Conservation (phyloP, 2,329 filamentous ascomycete species). For the Aspergillus jensenii region DNA sequence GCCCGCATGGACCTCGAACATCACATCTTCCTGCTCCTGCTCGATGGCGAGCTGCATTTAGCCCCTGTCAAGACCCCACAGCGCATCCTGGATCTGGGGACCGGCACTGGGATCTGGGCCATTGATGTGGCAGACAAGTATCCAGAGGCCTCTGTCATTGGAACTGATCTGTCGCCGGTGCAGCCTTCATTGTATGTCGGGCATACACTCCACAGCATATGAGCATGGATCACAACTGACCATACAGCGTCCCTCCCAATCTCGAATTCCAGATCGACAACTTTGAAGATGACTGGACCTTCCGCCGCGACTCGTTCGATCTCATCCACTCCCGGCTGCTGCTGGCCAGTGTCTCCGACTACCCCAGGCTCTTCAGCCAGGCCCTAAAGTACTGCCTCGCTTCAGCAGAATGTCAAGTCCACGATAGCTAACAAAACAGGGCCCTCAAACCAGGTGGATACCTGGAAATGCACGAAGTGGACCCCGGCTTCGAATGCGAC, state of each 20-base stretch:
- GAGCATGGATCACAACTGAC: background rate
- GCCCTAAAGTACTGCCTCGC: background rate
- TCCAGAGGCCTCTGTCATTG: background rate
- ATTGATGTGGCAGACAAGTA: conserved; percentile 2
- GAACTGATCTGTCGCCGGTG: background rate
- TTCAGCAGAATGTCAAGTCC: background rate
- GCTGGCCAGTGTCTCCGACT: background rate
- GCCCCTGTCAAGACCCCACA: background rate
- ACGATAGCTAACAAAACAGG: background rate
- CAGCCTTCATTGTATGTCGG: background rate
- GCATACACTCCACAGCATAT: background rate
- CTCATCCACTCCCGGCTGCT: background rate
- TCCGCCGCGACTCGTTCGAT: background rate
- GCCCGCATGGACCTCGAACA: conserved; percentile 8
- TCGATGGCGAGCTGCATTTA: background rate
- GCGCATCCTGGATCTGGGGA: conserved; percentile 5
- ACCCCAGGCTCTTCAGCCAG: background rate
- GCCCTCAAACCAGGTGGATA: background rate
- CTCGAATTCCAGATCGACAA: background rate
- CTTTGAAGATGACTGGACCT: background rate
- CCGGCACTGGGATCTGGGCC: conserved; percentile 5
- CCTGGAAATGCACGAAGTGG: background rate
- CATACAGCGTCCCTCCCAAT: background rate
- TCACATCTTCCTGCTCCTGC: conserved; percentile 1
- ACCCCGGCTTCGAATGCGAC: background rate